A percentile compares a stretch with the other conserved stretches of the same genome.
These are phyloP conservation scores for Microascus cirrosus DNA, from an alignment of 2,329 filamentous ascomycete species.

Conservation along the genomic window DNA sequence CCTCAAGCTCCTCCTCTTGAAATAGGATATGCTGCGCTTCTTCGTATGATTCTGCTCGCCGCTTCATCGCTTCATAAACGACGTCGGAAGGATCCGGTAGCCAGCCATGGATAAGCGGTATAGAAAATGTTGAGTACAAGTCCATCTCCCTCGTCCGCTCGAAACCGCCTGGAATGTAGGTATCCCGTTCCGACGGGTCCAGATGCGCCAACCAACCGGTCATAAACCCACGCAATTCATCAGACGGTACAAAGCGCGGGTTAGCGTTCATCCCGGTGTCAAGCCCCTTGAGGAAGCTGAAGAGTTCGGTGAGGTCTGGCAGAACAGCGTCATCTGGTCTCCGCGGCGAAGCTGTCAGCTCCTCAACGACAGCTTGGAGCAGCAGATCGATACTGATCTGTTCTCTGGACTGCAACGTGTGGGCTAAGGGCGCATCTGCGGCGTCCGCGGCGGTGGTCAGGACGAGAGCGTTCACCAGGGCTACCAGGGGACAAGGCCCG, in stretches of 20 bases:
- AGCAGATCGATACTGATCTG: conserved; percentile 79
- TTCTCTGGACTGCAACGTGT: conserved; percentile 68
- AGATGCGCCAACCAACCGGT: conserved; percentile 41
- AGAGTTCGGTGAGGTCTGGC: conserved; percentile 81
- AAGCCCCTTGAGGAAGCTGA: conserved; percentile 74
- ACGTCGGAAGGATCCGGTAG: conserved; percentile 57
- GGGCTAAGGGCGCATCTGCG: conserved; percentile 59
- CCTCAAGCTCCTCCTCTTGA: conserved; percentile 76
- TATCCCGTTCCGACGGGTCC: conserved; percentile 34
- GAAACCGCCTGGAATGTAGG: conserved; percentile 57
- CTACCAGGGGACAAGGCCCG: conserved; percentile 85
- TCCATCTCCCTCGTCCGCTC: conserved; percentile 79
- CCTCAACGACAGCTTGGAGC: conserved; percentile 83
- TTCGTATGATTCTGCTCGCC: conserved; percentile 77
- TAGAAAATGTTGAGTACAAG: conserved; percentile 80
- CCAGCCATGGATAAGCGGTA: conserved; percentile 92
- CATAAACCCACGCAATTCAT: conserved; percentile 31
- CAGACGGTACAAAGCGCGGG: conserved; percentile 64
- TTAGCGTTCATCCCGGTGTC: conserved; percentile 99
- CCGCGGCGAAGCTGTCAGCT: conserved; percentile 70
- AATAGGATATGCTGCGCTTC: conserved; percentile 86
- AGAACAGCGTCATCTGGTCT: conserved; percentile 48
- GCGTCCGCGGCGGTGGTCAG: conserved; percentile 61
- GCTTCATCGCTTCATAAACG: conserved; percentile 57
- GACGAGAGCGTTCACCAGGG: conserved; percentile 83